Evolutionary conservation across 148 eudicot species (phyloP).

Genomic region (Gaultheria prostrata): DNA sequence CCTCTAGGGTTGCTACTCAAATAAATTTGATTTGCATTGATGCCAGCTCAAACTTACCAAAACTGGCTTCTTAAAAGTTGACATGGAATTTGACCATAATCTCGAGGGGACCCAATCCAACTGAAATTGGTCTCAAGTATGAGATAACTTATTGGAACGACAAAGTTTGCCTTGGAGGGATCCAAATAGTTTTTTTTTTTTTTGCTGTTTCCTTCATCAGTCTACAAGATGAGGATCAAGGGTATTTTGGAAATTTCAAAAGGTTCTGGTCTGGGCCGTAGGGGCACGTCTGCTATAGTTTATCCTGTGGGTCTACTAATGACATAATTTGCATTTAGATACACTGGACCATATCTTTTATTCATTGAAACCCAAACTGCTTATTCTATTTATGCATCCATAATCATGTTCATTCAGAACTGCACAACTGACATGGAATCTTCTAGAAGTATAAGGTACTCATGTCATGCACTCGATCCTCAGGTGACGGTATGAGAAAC

Average conservation of each 20-base stretch:
- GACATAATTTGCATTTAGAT: not conserved
- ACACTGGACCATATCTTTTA: not conserved
- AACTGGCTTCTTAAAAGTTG: not conserved
- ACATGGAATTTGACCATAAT: not conserved
- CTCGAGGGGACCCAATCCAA: not conserved
- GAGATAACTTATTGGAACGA: not conserved
- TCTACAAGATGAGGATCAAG: not conserved
- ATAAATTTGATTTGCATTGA: not conserved
- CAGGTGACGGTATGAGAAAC: not conserved
- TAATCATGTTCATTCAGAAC: not conserved
- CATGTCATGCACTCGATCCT: not conserved
- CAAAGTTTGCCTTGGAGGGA: not conserved
- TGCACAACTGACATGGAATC: not conserved
- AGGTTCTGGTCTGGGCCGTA: not conserved
- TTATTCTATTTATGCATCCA: not conserved
- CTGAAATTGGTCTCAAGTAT: not conserved
- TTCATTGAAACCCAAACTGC: not conserved
- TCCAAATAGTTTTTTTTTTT: not conserved
- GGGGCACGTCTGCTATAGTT: too few relatives aligned
- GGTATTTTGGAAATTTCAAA: not conserved
- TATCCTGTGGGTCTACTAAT: not conserved
- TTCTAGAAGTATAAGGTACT: not conserved
- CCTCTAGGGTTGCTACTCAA: not conserved
- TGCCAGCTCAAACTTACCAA: not conserved
- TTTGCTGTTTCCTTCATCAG: not conserved